A percentile compares a stretch with the other conserved stretches of the same genome.
phyloP scores from a whole-genome alignment of 116 monocot genomes.

The Iris pallida region DNA sequence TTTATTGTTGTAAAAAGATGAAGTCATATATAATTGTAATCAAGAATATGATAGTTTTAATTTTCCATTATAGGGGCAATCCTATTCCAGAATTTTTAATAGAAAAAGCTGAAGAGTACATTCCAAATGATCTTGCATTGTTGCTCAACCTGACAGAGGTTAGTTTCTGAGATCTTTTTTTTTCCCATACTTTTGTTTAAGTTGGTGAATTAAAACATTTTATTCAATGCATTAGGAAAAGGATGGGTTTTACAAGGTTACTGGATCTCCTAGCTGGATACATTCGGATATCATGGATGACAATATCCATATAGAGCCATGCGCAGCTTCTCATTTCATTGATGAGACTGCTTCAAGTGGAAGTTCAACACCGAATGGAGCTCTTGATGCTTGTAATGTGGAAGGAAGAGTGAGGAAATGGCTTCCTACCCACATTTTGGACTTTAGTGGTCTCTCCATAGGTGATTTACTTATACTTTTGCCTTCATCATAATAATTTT shows the following conservation, averaged over 20 bases:
- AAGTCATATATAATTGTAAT: background rate
- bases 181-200: background rate
- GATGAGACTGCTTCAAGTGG: slow-evolving; percentile 17
- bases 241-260: slow-evolving; percentile 20
- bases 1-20: no score
- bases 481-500: no score
- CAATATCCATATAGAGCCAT: slow-evolving; percentile 68
- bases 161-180: slow-evolving; percentile 9
- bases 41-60: background rate
- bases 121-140: slow-evolving; percentile 51
- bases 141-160: slow-evolving; percentile 64
- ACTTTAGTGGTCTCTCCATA: slow-evolving; percentile 72
- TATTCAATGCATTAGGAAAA: slow-evolving; percentile 38
- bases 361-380: slow-evolving; percentile 16
- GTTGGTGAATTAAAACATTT: slow-evolving; percentile 4
- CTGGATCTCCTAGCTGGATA: slow-evolving; percentile 63
- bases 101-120: slow-evolving; percentile 74
- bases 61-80: slow-evolving; percentile 54
- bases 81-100: slow-evolving; percentile 74
- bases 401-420: slow-evolving; percentile 24
- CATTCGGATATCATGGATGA: slow-evolving; percentile 98
- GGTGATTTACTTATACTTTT: slow-evolving; percentile 33
- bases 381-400: slow-evolving; percentile 14
- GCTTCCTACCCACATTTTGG: slow-evolving; percentile 71
- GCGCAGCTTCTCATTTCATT: slow-evolving; percentile 6